A percentile compares a stretch with the other conserved stretches of the same genome.
Conservation (phyloP, 1,139 yeast species). For the Magnusiomyces ingens region DNA sequence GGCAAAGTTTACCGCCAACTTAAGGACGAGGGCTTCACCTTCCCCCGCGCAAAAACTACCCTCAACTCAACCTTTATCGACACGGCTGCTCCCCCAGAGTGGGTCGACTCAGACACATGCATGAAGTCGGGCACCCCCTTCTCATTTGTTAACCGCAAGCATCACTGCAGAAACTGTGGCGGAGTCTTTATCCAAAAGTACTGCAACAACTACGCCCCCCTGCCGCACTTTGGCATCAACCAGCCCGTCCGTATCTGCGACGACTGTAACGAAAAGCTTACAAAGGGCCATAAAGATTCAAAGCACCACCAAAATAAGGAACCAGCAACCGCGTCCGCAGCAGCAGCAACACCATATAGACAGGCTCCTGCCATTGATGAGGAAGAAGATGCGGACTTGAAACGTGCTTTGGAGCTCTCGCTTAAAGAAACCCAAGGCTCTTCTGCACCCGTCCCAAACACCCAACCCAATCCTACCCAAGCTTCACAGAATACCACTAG, state of each 20-base stretch:
- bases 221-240: constrained; percentile 79
- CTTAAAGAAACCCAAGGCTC: constrained; percentile 42
- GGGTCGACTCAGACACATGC: constrained; percentile 94
- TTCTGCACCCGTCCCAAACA: constrained; percentile 13
- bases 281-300: constrained; percentile 52
- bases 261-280: constrained; percentile 61
- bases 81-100: constrained; percentile 91
- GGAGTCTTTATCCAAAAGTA: constrained; percentile 87
- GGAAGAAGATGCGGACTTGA: constrained; percentile 72
- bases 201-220: constrained; percentile 59
- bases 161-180: constrained; percentile 96
- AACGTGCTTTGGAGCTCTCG: constrained; percentile 71
- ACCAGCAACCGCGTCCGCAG: neutral
- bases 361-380: constrained; percentile 22
- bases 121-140: constrained; percentile 86
- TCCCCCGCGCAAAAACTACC: constrained; percentile 42
- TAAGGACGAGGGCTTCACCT: constrained; percentile 52
- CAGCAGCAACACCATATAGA: neutral
- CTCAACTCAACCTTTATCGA: constrained; percentile 62
- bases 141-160: constrained; percentile 80
- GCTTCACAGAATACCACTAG: constrained; percentile 8
- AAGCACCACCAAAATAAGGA: constrained; percentile 32
- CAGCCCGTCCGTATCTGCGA: constrained; percentile 94
- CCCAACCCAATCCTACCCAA: constrained; percentile 16
- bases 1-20: constrained; percentile 55